These are phyloP conservation scores for Hansenula sp. DNA, from an alignment of 1,139 yeast species.

Conservation along the genomic window DNA sequence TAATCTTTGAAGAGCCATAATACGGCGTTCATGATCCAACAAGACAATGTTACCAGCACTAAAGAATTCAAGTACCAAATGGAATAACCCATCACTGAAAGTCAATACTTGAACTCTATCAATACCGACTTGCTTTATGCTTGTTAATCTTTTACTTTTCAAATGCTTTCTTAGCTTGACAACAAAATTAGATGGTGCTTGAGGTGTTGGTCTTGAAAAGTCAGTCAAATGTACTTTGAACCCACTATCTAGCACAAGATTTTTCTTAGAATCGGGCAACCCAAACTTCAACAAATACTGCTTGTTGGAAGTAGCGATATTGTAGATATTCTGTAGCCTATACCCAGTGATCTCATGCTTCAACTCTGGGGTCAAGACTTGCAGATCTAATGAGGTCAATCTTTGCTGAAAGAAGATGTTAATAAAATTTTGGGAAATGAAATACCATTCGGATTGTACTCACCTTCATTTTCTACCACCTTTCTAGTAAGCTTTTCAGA, in stretches of 20 bases:
- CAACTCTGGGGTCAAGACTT: slow-evolving; percentile 67
- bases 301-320: slow-evolving; percentile 65
- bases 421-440: too few relatives aligned
- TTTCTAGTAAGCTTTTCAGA: too few relatives aligned
- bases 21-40: slow-evolving; percentile 64
- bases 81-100: slow-evolving; percentile 76
- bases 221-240: slow-evolving; percentile 76
- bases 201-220: slow-evolving; percentile 76
- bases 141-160: slow-evolving; percentile 73
- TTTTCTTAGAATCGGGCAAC: slow-evolving; percentile 76
- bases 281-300: slow-evolving; percentile 81
- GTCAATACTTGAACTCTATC: slow-evolving; percentile 80
- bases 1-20: slow-evolving; percentile 70
- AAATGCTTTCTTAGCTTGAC: slow-evolving; percentile 83
- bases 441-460: too few relatives aligned
- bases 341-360: slow-evolving; percentile 51
- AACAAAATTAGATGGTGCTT: slow-evolving; percentile 81
- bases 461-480: background rate
- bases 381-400: slow-evolving; percentile 78
- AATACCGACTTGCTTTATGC: slow-evolving; percentile 66
- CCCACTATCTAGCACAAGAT: slow-evolving; percentile 81
- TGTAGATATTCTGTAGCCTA: slow-evolving; percentile 82
- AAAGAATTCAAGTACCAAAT: slow-evolving; percentile 84
- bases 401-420: slow-evolving; percentile 53
- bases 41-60: slow-evolving; percentile 90